Percentiles rank a stretch among this genome's conserved stretches.
phyloP scores from a whole-genome alignment of 768 basidiomycete genomes.

The Russula sp. region DNA sequence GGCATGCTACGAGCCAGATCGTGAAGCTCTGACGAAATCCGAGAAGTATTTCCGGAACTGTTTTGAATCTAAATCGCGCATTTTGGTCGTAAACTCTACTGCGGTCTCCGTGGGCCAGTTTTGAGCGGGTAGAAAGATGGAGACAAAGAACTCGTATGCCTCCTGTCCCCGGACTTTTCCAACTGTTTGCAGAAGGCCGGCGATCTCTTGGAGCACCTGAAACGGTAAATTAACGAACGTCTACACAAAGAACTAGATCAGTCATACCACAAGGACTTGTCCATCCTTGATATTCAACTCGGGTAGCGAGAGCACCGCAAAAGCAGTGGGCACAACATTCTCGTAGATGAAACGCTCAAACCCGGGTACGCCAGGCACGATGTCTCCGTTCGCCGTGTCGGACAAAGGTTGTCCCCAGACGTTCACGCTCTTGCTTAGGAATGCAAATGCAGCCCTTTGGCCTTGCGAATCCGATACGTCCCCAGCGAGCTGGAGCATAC shows the following conservation, averaged over 20 bases:
- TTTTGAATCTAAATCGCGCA: conserved; percentile 69
- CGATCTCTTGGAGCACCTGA: conserved; percentile 87
- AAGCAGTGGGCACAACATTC: conserved; percentile 72
- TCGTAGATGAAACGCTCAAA: conserved; percentile 93
- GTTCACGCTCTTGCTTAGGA: conserved; percentile 63
- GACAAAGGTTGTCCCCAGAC: conserved; percentile 59
- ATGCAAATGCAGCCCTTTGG: conserved; percentile 74
- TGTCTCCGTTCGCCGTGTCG: conserved; percentile 26
- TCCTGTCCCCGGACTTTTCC: conserved; percentile 75
- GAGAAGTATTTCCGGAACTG: conserved; percentile 82
- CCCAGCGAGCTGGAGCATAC: conserved; percentile 63
- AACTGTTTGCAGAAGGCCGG: conserved; percentile 74
- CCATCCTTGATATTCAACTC: conserved; percentile 88
- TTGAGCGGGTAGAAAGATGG: conserved; percentile 80
- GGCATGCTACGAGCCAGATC: conserved; percentile 30
- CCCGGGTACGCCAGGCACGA: conserved; percentile 54
- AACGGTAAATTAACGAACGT: neutral
- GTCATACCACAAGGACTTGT: conserved; percentile 71
- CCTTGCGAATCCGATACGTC: conserved; percentile 70
- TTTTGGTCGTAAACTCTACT: conserved; percentile 68
- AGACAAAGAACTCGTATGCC: conserved; percentile 72
- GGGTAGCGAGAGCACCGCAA: conserved; percentile 70
- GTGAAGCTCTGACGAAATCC: conserved; percentile 73
- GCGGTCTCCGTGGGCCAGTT: conserved; percentile 78
- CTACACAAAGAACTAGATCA: neutral